These are phyloP conservation scores for Abrus precatorius DNA, from an alignment of 306 rosid genomes.

Conservation along the genomic window DNA sequence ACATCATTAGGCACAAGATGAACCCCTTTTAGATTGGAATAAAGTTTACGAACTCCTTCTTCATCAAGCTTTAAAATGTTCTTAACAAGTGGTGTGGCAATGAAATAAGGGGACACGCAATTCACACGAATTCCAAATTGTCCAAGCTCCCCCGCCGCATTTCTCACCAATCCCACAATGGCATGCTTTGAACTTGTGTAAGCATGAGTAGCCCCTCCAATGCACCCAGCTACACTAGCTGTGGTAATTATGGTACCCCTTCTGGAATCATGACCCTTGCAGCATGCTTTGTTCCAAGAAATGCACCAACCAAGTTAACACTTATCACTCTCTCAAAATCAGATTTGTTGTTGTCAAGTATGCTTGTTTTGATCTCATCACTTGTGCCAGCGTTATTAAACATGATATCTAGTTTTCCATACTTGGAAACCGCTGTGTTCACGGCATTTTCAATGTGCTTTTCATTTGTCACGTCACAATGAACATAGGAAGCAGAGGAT, in stretches of 20 bases:
- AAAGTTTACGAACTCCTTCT: neutral
- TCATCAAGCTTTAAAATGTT: conserved; percentile 26
- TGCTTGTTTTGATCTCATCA: conserved; percentile 18
- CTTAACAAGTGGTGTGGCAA: conserved; percentile 34
- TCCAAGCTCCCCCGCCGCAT: conserved; percentile 59
- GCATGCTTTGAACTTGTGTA: conserved; percentile 62
- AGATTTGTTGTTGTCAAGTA: conserved; percentile 30
- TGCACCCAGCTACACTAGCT: conserved; percentile 38
- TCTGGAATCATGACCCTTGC: conserved; percentile 57
- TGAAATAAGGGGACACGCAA: conserved; percentile 50
- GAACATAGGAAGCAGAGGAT: conserved; percentile 43
- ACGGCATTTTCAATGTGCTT: conserved; percentile 46
- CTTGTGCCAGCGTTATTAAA: conserved; percentile 58
- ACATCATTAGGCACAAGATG: conserved; percentile 48
- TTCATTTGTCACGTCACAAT: conserved; percentile 61
- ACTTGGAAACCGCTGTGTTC: conserved; percentile 41
- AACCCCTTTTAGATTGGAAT: conserved; percentile 52
- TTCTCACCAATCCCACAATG: conserved; percentile 56
- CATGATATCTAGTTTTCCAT: conserved; percentile 71
- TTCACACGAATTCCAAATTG: conserved; percentile 62
- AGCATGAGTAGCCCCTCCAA: conserved; percentile 49
- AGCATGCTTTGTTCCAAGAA: conserved; percentile 62
- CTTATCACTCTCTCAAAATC: conserved; percentile 51
- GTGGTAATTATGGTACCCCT: conserved; percentile 54
- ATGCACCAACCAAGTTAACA: conserved; percentile 54